Percentiles rank a stretch among this genome's conserved stretches.
Evolutionary conservation across 177 flowering plant species (phyloP).

Genomic region (Tripterygium wilfordii): DNA sequence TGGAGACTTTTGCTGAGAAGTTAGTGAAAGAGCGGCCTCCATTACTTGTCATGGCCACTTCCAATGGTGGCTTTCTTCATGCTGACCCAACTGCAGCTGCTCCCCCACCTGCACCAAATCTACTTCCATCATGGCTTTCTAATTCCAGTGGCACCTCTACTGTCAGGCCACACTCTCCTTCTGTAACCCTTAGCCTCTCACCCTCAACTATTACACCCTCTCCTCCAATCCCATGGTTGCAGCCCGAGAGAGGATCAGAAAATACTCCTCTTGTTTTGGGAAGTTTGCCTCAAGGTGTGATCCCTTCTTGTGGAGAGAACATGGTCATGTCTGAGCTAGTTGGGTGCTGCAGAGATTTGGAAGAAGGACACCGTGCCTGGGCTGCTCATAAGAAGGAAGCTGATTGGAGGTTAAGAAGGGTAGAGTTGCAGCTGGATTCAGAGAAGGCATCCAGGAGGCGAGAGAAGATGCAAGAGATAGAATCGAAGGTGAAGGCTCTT

Average conservation of each 20-base stretch:
- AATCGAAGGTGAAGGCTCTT: slow-evolving; percentile 64
- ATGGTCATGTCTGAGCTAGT: slow-evolving; percentile 44
- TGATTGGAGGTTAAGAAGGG: slow-evolving; percentile 78
- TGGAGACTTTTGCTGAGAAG: slow-evolving; percentile 92
- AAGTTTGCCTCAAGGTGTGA: slow-evolving; percentile 24
- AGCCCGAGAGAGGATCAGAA: slow-evolving; percentile 38
- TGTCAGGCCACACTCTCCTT: slow-evolving; percentile 59
- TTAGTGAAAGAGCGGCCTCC: slow-evolving; percentile 53
- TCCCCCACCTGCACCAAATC: slow-evolving; percentile 30
- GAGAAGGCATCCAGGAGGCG: slow-evolving; percentile 66
- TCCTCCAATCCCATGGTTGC: slow-evolving; percentile 66
- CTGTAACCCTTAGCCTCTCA: slow-evolving; percentile 70
- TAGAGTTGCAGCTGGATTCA: slow-evolving; percentile 82
- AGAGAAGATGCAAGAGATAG: slow-evolving; percentile 84
- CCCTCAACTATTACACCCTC: slow-evolving; percentile 49
- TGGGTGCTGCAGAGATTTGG: slow-evolving; percentile 81
- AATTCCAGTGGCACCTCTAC: slow-evolving; percentile 33
- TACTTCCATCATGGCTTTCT: slow-evolving; percentile 83
- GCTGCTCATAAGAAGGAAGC: slow-evolving; percentile 88
- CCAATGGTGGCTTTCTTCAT: slow-evolving; percentile 56
- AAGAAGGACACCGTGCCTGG: slow-evolving; percentile 81
- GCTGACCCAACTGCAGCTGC: slow-evolving; percentile 39
- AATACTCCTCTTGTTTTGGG: slow-evolving; percentile 28
- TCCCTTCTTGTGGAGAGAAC: slow-evolving; percentile 25
- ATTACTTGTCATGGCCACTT: slow-evolving; percentile 54